Evolutionary conservation across 176 grass and related monocot species (phyloP).

Genomic region (Carex kokanica): DNA sequence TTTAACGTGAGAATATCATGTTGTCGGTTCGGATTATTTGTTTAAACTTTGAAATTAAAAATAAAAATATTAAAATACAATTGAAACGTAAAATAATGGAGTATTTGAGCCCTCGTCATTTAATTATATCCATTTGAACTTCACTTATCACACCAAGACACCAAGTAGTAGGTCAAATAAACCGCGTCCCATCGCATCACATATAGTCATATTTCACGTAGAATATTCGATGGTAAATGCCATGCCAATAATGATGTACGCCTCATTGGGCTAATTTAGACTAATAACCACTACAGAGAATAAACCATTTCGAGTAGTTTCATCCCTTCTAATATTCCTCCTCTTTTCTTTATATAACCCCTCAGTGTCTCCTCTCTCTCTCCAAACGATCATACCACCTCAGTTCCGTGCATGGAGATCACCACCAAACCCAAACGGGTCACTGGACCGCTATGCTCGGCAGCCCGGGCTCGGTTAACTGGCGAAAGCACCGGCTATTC

Average conservation of each 20-base stretch:
- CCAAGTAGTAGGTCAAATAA: not conserved
- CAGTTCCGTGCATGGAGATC: not conserved
- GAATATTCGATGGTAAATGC: constrained; percentile 29
- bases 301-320: constrained; percentile 32
- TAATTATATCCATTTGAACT: not conserved
- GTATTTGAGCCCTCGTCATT: too few species aligned
- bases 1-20: too few species aligned
- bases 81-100: too few species aligned
- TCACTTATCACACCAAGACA: not conserved
- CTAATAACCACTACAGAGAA: constrained; percentile 19
- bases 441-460: not conserved
- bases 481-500: constrained; percentile 36
- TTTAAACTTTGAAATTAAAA: too few species aligned
- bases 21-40: too few species aligned
- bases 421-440: not conserved
- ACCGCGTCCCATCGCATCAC: not conserved
- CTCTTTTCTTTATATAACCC: constrained; percentile 18
- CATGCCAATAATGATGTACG: not conserved
- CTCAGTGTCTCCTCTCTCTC: not conserved
- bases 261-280: constrained; percentile 3
- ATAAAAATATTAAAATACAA: too few species aligned
- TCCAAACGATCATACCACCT: not conserved
- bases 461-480: constrained; percentile 59
- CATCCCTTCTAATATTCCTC: constrained; percentile 21
- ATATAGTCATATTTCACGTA: not conserved